Evolutionary conservation across 2,329 filamentous ascomycete genomes (phyloP).

Genomic region (Colletotrichum theobromicola): DNA sequence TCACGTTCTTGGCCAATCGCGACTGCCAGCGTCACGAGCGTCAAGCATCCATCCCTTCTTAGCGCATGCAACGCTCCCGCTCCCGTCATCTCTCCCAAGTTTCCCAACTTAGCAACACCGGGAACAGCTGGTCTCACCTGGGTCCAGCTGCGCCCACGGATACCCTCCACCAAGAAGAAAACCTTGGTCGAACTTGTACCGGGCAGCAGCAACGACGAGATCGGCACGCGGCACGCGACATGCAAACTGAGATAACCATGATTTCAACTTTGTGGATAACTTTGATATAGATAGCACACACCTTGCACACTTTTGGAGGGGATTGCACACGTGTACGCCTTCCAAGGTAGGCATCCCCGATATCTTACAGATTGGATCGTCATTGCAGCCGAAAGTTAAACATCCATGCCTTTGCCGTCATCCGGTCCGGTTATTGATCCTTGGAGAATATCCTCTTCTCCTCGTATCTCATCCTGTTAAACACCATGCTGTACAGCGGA

Average conservation of each 20-base stretch:
- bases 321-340: background rate
- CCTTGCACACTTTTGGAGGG: background rate
- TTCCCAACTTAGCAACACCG: background rate
- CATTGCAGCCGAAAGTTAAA: background rate
- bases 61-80: background rate
- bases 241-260: slow-evolving; percentile 10
- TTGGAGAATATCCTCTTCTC: slow-evolving; percentile 4
- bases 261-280: slow-evolving; percentile 16
- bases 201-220: background rate
- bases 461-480: background rate
- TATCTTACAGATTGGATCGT: background rate
- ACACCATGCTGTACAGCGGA: background rate
- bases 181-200: background rate
- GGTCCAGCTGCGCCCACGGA: background rate
- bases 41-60: background rate
- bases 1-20: background rate
- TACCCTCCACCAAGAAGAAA: background rate
- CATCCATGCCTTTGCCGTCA: background rate
- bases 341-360: background rate
- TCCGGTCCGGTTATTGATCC: background rate
- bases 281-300: background rate
- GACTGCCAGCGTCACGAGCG: background rate
- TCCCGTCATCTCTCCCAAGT: background rate
- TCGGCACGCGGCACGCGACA: background rate
- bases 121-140: background rate